These are phyloP conservation scores for Acephala macrosclerotiorum DNA, from an alignment of 2,329 filamentous ascomycete species.

Conservation along the genomic window DNA sequence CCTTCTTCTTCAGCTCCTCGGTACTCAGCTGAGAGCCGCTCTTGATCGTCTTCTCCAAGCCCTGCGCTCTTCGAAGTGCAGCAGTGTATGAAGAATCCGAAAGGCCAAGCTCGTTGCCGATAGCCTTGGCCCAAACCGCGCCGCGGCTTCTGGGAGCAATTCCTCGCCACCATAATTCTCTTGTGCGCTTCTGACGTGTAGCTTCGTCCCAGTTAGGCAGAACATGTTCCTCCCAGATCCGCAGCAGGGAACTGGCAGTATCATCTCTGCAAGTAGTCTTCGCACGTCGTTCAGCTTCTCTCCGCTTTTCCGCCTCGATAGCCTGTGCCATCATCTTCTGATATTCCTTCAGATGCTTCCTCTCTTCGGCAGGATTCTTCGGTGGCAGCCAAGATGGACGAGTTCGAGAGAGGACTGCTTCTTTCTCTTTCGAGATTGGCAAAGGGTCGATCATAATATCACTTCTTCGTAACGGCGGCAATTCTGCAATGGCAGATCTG, in stretches of 20 bases:
- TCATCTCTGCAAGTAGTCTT: conserved; percentile 62
- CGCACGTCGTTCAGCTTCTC: conserved; percentile 58
- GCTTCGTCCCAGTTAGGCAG: conserved; percentile 78
- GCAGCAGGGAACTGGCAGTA: conserved; percentile 60
- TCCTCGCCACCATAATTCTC: conserved; percentile 85
- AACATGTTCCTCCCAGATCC: conserved; percentile 79
- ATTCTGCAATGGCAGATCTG: conserved; percentile 71
- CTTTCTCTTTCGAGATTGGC: conserved; percentile 86
- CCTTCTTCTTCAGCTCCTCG: conserved; percentile 62
- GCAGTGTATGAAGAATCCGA: conserved; percentile 73
- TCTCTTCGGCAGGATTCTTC: conserved; percentile 90
- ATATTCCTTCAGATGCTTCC: conserved; percentile 84
- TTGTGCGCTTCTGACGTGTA: conserved; percentile 71
- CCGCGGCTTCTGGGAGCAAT: conserved; percentile 72
- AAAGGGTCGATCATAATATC: conserved; percentile 87
- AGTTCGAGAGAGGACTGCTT: conserved; percentile 81
- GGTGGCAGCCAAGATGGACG: conserved; percentile 85
- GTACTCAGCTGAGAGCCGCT: conserved; percentile 41
- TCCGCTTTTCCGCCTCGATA: conserved; percentile 65
- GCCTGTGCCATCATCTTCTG: conserved; percentile 80
- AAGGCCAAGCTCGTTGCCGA: conserved; percentile 45
- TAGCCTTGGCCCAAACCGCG: conserved; percentile 43
- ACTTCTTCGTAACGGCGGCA: conserved; percentile 62
- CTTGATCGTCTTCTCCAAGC: conserved; percentile 57
- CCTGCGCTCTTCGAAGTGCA: conserved; percentile 71